Percentiles rank a stretch among this genome's conserved stretches.
Evolutionary conservation across 1,284 basidiomycete species (phyloP).

Genomic region (Trichosporon sp.): DNA sequence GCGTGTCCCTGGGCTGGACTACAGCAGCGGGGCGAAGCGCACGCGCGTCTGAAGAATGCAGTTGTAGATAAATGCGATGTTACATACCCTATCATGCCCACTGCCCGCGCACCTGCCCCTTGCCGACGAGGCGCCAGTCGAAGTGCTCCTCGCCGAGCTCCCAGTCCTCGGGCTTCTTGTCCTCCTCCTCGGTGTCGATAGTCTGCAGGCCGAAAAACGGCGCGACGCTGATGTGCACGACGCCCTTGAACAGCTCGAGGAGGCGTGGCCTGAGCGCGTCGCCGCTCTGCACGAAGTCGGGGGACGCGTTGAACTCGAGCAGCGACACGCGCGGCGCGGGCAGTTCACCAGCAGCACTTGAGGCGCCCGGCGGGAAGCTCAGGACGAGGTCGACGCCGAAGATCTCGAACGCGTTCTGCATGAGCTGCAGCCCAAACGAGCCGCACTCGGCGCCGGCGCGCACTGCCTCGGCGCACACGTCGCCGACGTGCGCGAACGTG

Average conservation of each 20-base stretch:
- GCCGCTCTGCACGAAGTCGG: constrained; percentile 91
- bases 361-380: constrained; percentile 52
- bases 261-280: constrained; percentile 68
- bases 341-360: constrained; percentile 38
- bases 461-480: constrained; percentile 73
- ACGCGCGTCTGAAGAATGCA: not conserved
- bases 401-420: constrained; percentile 91
- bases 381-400: constrained; percentile 90
- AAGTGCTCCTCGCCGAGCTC: constrained; percentile 37
- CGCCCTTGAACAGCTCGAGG: constrained; percentile 71
- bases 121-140: constrained; percentile 44
- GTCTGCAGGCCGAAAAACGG: constrained; percentile 54
- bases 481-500: constrained; percentile 62
- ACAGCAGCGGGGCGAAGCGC: not conserved
- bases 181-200: constrained; percentile 11
- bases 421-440: constrained; percentile 56
- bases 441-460: constrained; percentile 74
- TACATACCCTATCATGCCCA: constrained; percentile 9
- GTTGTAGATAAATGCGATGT: not conserved
- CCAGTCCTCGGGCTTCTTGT: constrained; percentile 17
- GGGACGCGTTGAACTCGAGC: constrained; percentile 90
- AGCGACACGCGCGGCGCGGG: constrained; percentile 60
- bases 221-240: constrained; percentile 63
- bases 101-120: constrained; percentile 39
- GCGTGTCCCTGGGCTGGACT: not conserved